phyloP scores from a whole-genome alignment of 495 filamentous ascomycete genomes.

The Cudoniella acicularis region DNA sequence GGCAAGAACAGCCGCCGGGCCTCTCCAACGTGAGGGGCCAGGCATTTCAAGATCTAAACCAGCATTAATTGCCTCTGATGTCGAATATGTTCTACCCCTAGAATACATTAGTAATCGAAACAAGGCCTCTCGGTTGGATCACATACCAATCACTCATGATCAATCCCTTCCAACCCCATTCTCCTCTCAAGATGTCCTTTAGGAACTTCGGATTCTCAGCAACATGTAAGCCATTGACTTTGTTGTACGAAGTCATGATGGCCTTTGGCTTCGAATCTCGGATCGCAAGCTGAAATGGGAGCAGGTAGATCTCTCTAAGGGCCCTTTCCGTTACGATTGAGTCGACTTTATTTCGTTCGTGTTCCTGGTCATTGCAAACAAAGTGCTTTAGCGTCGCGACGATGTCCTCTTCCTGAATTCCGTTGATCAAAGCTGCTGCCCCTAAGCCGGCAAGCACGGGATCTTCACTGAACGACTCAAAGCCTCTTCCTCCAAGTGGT shows the following conservation, averaged over 20 bases:
- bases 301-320: conserved; percentile 71
- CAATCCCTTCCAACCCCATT: conserved; percentile 68
- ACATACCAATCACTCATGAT: conserved; percentile 68
- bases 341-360: conserved; percentile 63
- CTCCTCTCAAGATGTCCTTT: conserved; percentile 59
- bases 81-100: conserved; percentile 61
- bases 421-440: conserved; percentile 64
- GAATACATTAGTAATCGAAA: conserved; percentile 4
- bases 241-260: conserved; percentile 76
- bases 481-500: conserved; percentile 73
- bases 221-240: conserved; percentile 67
- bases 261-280: conserved; percentile 60
- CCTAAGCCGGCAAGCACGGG: conserved; percentile 65
- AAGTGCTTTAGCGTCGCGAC: conserved; percentile 77
- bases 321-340: conserved; percentile 65
- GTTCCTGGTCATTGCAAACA: conserved; percentile 76
- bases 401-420: conserved; percentile 67
- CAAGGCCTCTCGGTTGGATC: neutral
- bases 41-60: conserved; percentile 77
- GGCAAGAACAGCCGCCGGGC: conserved; percentile 54
- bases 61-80: conserved; percentile 59
- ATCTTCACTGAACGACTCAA: conserved; percentile 74
- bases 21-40: conserved; percentile 62
- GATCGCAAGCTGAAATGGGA: conserved; percentile 70
- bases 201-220: conserved; percentile 63